These are phyloP conservation scores for Cystofilobasidium capitatum DNA, from an alignment of 768 basidiomycete species.

Conservation along the genomic window DNA sequence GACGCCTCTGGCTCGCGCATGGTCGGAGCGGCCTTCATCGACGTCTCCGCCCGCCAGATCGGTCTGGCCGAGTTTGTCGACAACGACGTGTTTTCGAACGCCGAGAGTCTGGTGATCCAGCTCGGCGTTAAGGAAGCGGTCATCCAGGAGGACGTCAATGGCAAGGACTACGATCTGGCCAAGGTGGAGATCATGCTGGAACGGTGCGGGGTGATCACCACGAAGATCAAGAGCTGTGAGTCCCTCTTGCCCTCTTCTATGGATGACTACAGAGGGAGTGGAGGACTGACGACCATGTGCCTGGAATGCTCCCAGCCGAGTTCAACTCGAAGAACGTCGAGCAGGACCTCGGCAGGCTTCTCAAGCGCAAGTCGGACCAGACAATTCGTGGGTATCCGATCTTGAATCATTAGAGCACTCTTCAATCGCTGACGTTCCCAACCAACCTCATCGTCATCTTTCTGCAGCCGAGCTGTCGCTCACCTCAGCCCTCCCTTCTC, in stretches of 20 bases:
- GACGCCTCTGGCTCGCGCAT: slow-evolving; percentile 34
- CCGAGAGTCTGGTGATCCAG: slow-evolving; percentile 93
- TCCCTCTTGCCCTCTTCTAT: neutral
- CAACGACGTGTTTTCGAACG: slow-evolving; percentile 90
- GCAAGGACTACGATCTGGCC: slow-evolving; percentile 65
- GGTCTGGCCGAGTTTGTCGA: slow-evolving; percentile 88
- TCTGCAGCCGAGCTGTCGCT: slow-evolving; percentile 62
- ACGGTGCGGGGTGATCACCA: slow-evolving; percentile 78
- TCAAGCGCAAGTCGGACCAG: slow-evolving; percentile 47
- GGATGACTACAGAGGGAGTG: neutral
- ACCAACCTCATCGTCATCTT: neutral
- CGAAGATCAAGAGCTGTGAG: slow-evolving; percentile 78
- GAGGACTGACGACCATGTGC: neutral
- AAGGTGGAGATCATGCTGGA: slow-evolving; percentile 81
- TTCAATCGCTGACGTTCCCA: neutral
- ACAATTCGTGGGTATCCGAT: slow-evolving; percentile 49
- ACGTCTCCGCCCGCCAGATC: slow-evolving; percentile 71
- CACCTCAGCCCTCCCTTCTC: slow-evolving; percentile 65
- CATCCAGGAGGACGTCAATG: slow-evolving; percentile 46
- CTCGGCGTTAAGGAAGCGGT: slow-evolving; percentile 95
- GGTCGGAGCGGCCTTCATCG: slow-evolving; percentile 83
- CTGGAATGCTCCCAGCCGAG: slow-evolving; percentile 50
- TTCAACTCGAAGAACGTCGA: slow-evolving; percentile 70
- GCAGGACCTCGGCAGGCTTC: slow-evolving; percentile 65
- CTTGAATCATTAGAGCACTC: neutral